phyloP scores from a whole-genome alignment of 83 land plant genomes.

The Diphasiastrum complanatum region DNA sequence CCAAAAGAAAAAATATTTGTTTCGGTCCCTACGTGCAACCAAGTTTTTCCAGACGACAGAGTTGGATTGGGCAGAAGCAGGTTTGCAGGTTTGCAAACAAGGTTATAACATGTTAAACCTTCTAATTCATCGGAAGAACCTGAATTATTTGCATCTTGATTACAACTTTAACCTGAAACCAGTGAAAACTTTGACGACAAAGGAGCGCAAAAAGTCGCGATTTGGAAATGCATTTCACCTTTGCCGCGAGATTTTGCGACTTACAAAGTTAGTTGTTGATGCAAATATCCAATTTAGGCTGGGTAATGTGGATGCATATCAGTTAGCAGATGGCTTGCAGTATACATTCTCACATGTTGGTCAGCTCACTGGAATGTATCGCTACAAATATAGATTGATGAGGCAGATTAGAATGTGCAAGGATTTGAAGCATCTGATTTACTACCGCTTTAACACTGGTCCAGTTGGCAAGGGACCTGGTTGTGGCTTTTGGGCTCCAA shows the following conservation, averaged over 20 bases:
- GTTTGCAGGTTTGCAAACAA: conserved; percentile 94
- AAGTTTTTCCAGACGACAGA: conserved; percentile 98
- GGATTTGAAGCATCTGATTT: conserved; percentile 93
- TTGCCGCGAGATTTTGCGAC: conserved; percentile 87
- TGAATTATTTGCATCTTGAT: conserved; percentile 95
- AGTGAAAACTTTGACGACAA: conserved; percentile 94
- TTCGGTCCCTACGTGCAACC: conserved; percentile 89
- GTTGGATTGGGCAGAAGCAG: conserved; percentile 98
- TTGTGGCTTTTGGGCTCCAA: conserved; percentile 99
- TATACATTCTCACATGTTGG: conserved; percentile 98
- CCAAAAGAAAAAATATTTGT: conserved; percentile 95
- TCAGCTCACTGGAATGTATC: conserved; percentile 97
- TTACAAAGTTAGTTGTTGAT: conserved; percentile 96
- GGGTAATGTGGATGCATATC: conserved; percentile 98
- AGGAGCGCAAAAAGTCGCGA: conserved; percentile 93
- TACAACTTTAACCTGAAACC: conserved; percentile 97
- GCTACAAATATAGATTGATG: conserved; percentile 96
- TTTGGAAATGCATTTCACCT: conserved; percentile 99
- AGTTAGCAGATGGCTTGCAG: conserved; percentile 97
- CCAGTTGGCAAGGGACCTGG: conserved; percentile 99
- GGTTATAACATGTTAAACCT: conserved; percentile 99
- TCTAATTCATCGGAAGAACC: conserved; percentile 89
- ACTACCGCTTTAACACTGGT: conserved; percentile 95
- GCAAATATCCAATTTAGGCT: conserved; percentile 95
- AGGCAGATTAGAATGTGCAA: conserved; percentile 99